These are phyloP conservation scores for Silene latifolia DNA, from an alignment of 148 eudicot genomes.

Conservation along the genomic window DNA sequence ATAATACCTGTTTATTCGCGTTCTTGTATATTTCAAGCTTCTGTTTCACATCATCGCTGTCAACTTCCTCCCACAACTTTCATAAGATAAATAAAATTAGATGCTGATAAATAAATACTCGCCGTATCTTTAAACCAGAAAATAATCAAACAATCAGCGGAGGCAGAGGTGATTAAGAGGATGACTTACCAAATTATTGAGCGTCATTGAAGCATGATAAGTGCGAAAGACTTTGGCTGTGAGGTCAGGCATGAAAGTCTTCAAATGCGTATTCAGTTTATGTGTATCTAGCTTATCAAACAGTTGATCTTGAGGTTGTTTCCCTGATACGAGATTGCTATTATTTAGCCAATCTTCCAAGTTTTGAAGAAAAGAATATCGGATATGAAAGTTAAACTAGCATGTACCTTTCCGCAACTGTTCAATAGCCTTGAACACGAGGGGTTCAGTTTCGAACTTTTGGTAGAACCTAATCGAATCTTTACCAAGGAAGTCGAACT, in stretches of 20 bases:
- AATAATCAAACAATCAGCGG: too few relatives aligned
- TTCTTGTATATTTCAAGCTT: too few relatives aligned
- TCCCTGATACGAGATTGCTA: too few relatives aligned
- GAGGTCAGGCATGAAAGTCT: background rate
- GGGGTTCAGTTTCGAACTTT: background rate
- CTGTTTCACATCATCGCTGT: too few relatives aligned
- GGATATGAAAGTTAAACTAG: background rate
- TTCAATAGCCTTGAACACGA: background rate
- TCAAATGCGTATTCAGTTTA: background rate
- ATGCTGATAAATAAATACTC: too few relatives aligned
- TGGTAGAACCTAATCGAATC: conserved; percentile 72
- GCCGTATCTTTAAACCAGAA: too few relatives aligned
- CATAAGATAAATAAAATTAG: too few relatives aligned
- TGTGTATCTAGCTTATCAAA: too few relatives aligned
- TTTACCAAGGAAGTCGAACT: conserved; percentile 91
- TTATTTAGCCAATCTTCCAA: background rate
- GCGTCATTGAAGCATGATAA: background rate
- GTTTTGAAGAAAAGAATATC: background rate
- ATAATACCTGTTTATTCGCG: too few relatives aligned
- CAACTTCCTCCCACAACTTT: too few relatives aligned
- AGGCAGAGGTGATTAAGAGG: background rate
- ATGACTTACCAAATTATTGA: background rate
- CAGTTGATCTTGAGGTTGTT: too few relatives aligned
- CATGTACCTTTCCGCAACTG: conserved; percentile 5
- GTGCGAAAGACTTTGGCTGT: background rate